These are phyloP conservation scores for Xylaria sp. DNA, from an alignment of 2,329 filamentous ascomycete species.

Conservation along the genomic window DNA sequence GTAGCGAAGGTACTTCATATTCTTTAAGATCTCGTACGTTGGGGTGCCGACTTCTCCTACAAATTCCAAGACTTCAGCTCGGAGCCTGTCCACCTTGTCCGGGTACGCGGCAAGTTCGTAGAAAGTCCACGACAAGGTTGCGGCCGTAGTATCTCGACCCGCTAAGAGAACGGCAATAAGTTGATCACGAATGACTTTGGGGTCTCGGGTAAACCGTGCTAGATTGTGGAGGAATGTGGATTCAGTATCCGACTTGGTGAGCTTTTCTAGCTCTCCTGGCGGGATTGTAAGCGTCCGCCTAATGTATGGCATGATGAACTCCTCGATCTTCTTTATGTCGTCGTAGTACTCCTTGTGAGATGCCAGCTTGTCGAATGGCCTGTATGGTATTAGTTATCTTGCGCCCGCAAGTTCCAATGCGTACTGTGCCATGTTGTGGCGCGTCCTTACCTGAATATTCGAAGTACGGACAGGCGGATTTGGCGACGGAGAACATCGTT, in stretches of 20 bases:
- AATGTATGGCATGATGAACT: constrained; percentile 77
- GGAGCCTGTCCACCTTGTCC: constrained; percentile 65
- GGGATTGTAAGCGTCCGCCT: constrained; percentile 70
- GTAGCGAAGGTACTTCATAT: constrained; percentile 71
- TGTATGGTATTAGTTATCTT: constrained; percentile 45
- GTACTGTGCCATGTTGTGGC: background rate
- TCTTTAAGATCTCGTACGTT: constrained; percentile 73
- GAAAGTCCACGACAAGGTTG: constrained; percentile 72
- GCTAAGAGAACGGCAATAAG: constrained; percentile 77
- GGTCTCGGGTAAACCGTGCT: constrained; percentile 72
- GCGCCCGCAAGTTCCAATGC: background rate
- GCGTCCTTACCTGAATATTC: constrained; percentile 43
- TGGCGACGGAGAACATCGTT: constrained; percentile 74
- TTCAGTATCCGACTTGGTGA: constrained; percentile 70
- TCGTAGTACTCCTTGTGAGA: constrained; percentile 68
- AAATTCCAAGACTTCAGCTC: constrained; percentile 66
- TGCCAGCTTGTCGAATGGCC: constrained; percentile 68
- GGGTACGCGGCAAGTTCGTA: constrained; percentile 72
- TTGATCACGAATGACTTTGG: constrained; percentile 75
- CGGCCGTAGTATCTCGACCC: constrained; percentile 76
- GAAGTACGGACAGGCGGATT: constrained; percentile 64
- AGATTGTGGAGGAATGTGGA: constrained; percentile 83
- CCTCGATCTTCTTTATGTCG: constrained; percentile 71
- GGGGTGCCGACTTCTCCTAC: constrained; percentile 61
- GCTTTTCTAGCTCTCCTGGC: constrained; percentile 72